phyloP scores from a whole-genome alignment of 176 grass and related monocot species.

The Raddia distichophylla region DNA sequence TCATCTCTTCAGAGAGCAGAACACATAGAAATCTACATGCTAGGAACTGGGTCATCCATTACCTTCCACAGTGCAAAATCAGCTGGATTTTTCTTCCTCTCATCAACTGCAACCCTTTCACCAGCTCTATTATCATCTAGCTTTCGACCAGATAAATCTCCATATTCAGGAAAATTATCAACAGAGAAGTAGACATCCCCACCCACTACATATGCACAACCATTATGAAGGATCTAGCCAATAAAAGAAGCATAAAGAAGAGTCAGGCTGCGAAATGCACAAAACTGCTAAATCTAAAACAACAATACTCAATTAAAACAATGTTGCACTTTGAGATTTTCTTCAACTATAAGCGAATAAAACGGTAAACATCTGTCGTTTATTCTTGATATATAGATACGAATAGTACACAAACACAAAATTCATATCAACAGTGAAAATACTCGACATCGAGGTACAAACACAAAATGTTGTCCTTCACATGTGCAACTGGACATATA shows the following conservation, averaged over 20 bases:
- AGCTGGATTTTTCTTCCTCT: conserved; percentile 92
- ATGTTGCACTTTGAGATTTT: neutral
- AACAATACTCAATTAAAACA: neutral
- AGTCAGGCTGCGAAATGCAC: neutral
- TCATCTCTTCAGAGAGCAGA: conserved; percentile 1
- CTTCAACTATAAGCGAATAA: neutral
- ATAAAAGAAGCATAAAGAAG: conserved; percentile 35
- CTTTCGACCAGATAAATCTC: conserved; percentile 83
- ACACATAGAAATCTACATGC: conserved; percentile 4
- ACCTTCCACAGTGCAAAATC: conserved; percentile 99
- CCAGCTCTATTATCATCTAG: conserved; percentile 96
- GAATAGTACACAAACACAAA: neutral
- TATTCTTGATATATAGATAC: neutral
- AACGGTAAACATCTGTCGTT: neutral
- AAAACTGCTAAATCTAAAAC: conserved; percentile 2
- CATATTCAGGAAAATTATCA: conserved; percentile 84
- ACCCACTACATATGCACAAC: conserved; percentile 76
- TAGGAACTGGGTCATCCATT: conserved; percentile 19
- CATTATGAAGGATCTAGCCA: conserved; percentile 77
- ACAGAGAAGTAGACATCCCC: conserved; percentile 95
- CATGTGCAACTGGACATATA: neutral
- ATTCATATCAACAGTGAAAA: neutral
- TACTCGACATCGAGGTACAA: neutral
- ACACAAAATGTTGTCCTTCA: neutral
- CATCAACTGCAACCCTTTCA: conserved; percentile 89